These are phyloP conservation scores for Xylariaceae sp. DNA, from an alignment of 2,329 filamentous ascomycete species.

Conservation along the genomic window DNA sequence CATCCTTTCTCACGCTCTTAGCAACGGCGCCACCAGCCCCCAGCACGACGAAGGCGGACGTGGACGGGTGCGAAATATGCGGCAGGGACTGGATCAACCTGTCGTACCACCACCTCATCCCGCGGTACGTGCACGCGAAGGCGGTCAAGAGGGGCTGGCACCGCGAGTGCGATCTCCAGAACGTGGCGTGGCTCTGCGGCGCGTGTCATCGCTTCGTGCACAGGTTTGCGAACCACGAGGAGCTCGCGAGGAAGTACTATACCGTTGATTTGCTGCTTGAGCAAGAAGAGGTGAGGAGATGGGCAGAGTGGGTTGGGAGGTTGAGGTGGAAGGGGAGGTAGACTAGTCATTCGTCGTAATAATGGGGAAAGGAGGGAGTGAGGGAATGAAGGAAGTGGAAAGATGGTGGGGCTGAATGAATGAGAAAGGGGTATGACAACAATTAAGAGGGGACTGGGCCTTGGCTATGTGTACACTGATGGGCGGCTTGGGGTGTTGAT, in stretches of 20 bases:
- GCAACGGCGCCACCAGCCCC: slow-evolving; percentile 61
- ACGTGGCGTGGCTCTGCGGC: slow-evolving; percentile 80
- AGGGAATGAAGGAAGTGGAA: too few species aligned
- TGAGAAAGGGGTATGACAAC: too few species aligned
- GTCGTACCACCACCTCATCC: slow-evolving; percentile 82
- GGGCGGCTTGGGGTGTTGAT: too few species aligned
- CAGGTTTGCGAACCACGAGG: slow-evolving; percentile 68
- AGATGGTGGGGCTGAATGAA: too few species aligned
- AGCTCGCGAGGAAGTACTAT: slow-evolving; percentile 66
- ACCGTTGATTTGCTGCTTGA: slow-evolving; percentile 66
- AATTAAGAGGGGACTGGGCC: too few species aligned
- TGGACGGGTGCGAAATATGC: slow-evolving; percentile 68
- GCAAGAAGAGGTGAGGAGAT: slow-evolving; percentile 66
- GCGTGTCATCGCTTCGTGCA: slow-evolving; percentile 83
- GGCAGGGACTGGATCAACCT: slow-evolving; percentile 66
- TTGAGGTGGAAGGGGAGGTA: slow-evolving; percentile 63
- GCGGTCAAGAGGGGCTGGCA: slow-evolving; percentile 76
- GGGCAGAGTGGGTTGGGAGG: slow-evolving; percentile 66
- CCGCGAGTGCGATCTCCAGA: slow-evolving; percentile 65
- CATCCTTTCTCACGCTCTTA: slow-evolving; percentile 53
- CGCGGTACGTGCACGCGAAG: slow-evolving; percentile 70
- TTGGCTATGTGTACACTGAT: too few species aligned
- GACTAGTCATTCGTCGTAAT: too few species aligned
- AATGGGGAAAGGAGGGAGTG: too few species aligned
- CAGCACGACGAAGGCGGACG: slow-evolving; percentile 46